phyloP scores from a whole-genome alignment of 805 yeast genomes.

The Starmerella stellata region DNA sequence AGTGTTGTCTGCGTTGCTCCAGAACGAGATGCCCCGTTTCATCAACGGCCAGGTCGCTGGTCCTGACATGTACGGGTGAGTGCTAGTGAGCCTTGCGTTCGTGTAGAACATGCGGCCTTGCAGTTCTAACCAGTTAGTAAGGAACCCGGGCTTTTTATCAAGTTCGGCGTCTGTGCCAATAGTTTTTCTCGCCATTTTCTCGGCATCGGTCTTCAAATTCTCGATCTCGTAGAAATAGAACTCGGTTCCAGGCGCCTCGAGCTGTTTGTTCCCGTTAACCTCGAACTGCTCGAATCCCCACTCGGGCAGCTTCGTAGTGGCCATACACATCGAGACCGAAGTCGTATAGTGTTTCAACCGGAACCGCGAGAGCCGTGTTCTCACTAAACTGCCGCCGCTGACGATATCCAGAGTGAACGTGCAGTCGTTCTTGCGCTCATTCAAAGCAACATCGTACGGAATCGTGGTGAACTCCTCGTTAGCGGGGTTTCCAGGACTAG shows the following conservation, averaged over 20 bases:
- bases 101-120: slow-evolving; percentile 81
- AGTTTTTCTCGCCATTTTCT: slow-evolving; percentile 34
- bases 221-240: slow-evolving; percentile 65
- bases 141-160: slow-evolving; percentile 34
- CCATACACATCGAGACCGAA: slow-evolving; percentile 71
- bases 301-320: slow-evolving; percentile 62
- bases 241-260: slow-evolving; percentile 43
- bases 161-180: slow-evolving; percentile 6
- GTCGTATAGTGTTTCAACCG: slow-evolving; percentile 49
- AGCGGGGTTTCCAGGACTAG: slow-evolving; percentile 51
- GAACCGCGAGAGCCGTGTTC: slow-evolving; percentile 65
- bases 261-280: slow-evolving; percentile 82
- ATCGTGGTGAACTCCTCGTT: slow-evolving; percentile 78
- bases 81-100: slow-evolving; percentile 68
- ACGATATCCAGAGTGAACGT: slow-evolving; percentile 42
- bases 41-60: slow-evolving; percentile 88
- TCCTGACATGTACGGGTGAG: slow-evolving; percentile 88
- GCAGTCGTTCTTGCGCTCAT: slow-evolving; percentile 31
- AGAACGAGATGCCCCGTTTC: slow-evolving; percentile 81
- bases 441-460: slow-evolving; percentile 32
- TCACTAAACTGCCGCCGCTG: slow-evolving; percentile 24
- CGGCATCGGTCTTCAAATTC: slow-evolving; percentile 26
- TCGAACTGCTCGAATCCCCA: slow-evolving; percentile 95
- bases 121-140: slow-evolving; percentile 74
- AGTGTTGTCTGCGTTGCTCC: slow-evolving; percentile 45